Base-by-base conservation (phyloP, 2,329 filamentous ascomycete species). In the Beauveria rudraprayagi region DNA sequence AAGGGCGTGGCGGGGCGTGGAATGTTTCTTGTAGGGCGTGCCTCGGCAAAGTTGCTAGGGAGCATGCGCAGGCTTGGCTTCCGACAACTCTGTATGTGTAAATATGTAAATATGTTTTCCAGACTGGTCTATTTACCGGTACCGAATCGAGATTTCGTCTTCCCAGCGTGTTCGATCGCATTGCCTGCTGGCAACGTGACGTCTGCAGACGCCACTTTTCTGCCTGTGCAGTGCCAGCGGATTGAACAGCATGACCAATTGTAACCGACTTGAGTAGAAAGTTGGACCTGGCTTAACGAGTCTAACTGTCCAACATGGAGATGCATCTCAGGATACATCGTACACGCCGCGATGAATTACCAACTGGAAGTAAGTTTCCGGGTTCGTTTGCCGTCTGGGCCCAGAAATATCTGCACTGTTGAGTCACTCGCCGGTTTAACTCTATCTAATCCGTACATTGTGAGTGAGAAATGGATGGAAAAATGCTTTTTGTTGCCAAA, bases 391-490 rank as follows among this genome's bases (percentile, higher is more conserved):
- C 24, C 17, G 10, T 17, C 40, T 16, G 19, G 41, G 10, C 41
- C 53, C 41, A 56, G n/a, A 56, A 46, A 37, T 37, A 57, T 22
- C 16, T 11, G 8, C 30, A 10, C 24, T 22, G 16, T 46, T 57
- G 44, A 57, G 43, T 50, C 55, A 50, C 44, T 26, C 30, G 55
- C 55, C 54, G 55, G n/a, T n/a, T n/a, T n/a, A n/a, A n/a, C n/a
- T n/a, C n/a, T n/a, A n/a, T n/a, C n/a, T n/a, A n/a, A n/a, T n/a
- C n/a, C n/a, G n/a, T n/a, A n/a, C n/a, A n/a, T n/a, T n/a, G n/a
- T n/a, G n/a, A 16, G 22, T 10, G 14, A 5, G 41, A 34, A 24
- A 9, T 3, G 2, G 6, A 11, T 34, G 10, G 22, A 5, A 30
- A 4, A 11, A 30, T 30, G 11, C 14, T 28, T n/a, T 26, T 11